phyloP scores from a whole-genome alignment of 2,329 filamentous ascomycete genomes.

The Alternaria postmessia region DNA sequence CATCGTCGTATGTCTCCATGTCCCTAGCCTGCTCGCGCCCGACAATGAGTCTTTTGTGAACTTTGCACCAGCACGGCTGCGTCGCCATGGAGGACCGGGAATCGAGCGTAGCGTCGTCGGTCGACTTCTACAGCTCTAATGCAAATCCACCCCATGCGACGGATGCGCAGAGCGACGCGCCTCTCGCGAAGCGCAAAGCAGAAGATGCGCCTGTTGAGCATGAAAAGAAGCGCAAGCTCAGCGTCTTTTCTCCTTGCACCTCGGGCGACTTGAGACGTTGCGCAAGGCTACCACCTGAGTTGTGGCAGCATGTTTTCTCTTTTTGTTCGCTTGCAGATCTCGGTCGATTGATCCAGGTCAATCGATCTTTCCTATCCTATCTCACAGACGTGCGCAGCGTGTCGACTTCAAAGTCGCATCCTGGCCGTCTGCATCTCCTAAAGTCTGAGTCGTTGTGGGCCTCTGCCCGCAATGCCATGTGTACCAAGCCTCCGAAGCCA shows the following conservation, averaged over 20 bases:
- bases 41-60: constrained; percentile 44
- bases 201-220: constrained; percentile 30
- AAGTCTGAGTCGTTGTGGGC: constrained; percentile 76
- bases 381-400: constrained; percentile 48
- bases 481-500: constrained; percentile 73
- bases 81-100: constrained; percentile 45
- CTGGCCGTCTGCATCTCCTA: constrained; percentile 50
- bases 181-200: constrained; percentile 48
- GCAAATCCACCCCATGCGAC: constrained; percentile 22
- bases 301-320: constrained; percentile 76
- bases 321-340: constrained; percentile 70
- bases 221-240: constrained; percentile 47
- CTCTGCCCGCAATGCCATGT: constrained; percentile 70
- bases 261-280: constrained; percentile 33
- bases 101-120: constrained; percentile 45
- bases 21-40: constrained; percentile 35
- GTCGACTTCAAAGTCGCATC: constrained; percentile 40
- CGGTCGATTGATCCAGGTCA: constrained; percentile 71
- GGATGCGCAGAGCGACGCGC: constrained; percentile 21
- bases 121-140: constrained; percentile 48
- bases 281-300: constrained; percentile 63
- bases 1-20: constrained; percentile 28
- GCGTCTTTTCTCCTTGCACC: constrained; percentile 19
- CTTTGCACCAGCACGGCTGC: constrained; percentile 29
- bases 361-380: constrained; percentile 68